Base-by-base conservation (phyloP, 1,139 yeast species). In the Blastobotrys capitulatus region DNA sequence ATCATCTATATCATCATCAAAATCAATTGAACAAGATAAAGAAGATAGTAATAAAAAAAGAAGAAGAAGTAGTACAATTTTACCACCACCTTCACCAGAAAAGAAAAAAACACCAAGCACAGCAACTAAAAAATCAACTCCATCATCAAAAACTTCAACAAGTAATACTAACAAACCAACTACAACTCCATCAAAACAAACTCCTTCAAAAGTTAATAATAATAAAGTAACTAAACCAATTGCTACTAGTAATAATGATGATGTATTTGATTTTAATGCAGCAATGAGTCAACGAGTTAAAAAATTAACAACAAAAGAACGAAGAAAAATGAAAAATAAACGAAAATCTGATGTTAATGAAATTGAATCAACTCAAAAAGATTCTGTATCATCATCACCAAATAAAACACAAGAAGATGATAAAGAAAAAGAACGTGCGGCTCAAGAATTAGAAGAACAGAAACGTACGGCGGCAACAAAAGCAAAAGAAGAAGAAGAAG, bases 301-400 rank as follows among this genome's bases (percentile, higher is more conserved):
- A 16, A 20, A 15, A 4, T 26, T 37, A 37, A 37, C 16, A n/a
- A 37, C 42, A 27, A 27, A 39, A 25, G 31, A n/a, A 12, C 10
- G 15, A 19, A 32, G 34, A 6, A n/a, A n/a, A 18, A 27, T 18
- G 12, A 39, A 16, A 22, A 39, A 39, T 20, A 20, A 39, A 15
- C 62, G 60, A 44, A 51, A 46, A 26, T 37, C 49, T 36, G 48
- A 42, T 35, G 47, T 47, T 19, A 18, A 7, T 15, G 47, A 47
- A 19, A 49, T 49, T 29, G 45, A 27, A 36, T 48, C 41, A 26
- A 34, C 43, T 22, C 16, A 34, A 7, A 9, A 9, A 9, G 37
- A 31, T 25, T 6, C 42, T 10, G 38, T 40, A 49, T 48, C 18
- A 49, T 40, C 38, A 15, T 34, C 38, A 44, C 18, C 26, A 9